phyloP scores from a whole-genome alignment of 169 alveolate species.

The Babesia bovis region DNA sequence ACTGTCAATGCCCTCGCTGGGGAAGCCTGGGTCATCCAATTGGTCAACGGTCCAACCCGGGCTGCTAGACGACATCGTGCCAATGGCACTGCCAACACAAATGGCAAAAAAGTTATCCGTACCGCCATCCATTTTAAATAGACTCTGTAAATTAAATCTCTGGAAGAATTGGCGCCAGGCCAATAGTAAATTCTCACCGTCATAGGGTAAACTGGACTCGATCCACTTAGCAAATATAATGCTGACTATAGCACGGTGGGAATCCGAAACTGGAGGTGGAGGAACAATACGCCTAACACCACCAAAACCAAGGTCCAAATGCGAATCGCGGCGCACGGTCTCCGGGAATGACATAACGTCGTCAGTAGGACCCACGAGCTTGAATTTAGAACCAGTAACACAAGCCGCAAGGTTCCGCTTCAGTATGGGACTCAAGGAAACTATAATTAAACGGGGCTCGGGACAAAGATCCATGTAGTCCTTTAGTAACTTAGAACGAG shows the following conservation, averaged over 20 bases:
- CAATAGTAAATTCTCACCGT: slow-evolving; percentile 62
- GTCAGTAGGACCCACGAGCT: slow-evolving; percentile 4
- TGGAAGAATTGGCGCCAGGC: slow-evolving; percentile 82
- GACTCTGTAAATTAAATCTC: slow-evolving; percentile 82
- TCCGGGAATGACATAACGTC: slow-evolving; percentile 41
- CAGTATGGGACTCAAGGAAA: slow-evolving; percentile 48
- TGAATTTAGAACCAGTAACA: slow-evolving; percentile 10
- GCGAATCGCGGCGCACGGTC: slow-evolving; percentile 33
- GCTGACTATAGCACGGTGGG: slow-evolving; percentile 71
- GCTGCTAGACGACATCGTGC: background rate
- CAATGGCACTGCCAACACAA: slow-evolving; percentile 80
- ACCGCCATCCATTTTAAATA: slow-evolving; percentile 84
- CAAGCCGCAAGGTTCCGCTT: slow-evolving; percentile 33
- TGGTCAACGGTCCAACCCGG: background rate
- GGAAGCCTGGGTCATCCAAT: background rate
- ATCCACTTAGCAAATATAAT: slow-evolving; percentile 72
- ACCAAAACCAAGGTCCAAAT: slow-evolving; percentile 65
- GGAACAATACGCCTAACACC: slow-evolving; percentile 73
- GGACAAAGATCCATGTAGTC: slow-evolving; percentile 56
- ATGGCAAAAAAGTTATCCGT: slow-evolving; percentile 84
- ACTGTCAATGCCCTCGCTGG: slow-evolving; percentile 1
- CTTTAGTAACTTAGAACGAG: slow-evolving; percentile 55
- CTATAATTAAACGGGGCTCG: slow-evolving; percentile 48
- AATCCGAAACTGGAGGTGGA: slow-evolving; percentile 70
- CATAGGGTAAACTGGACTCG: slow-evolving; percentile 60